phyloP scores from a whole-genome alignment of 306 rosid genomes.

The Malus orientalis region DNA sequence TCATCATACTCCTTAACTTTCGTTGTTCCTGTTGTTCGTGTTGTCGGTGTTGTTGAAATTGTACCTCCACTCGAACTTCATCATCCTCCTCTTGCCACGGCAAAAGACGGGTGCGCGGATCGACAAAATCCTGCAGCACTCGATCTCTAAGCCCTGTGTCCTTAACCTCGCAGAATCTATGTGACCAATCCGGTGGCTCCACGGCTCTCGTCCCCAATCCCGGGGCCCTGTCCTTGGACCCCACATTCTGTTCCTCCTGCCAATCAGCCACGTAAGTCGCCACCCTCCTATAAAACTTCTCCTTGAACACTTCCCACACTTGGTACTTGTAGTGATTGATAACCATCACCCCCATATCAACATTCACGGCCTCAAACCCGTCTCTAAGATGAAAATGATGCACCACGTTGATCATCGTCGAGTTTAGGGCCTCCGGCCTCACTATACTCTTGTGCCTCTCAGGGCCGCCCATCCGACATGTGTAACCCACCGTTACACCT shows the following conservation, averaged over 20 bases:
- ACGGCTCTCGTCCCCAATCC: conserved; percentile 66
- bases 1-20: background rate
- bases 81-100: conserved; percentile 48
- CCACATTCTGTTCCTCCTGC: conserved; percentile 46
- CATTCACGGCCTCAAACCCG: conserved; percentile 35
- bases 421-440: conserved; percentile 54
- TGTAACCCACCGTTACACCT: conserved; percentile 72
- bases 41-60: background rate
- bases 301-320: conserved; percentile 79
- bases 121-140: conserved; percentile 26
- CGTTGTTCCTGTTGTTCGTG: background rate
- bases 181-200: conserved; percentile 59
- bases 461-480: conserved; percentile 32
- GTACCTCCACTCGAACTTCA: background rate
- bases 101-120: conserved; percentile 26
- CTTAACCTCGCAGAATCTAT: conserved; percentile 57
- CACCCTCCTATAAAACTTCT: conserved; percentile 68
- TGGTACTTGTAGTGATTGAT: conserved; percentile 86
- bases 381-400: conserved; percentile 62
- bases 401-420: conserved; percentile 63
- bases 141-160: conserved; percentile 39
- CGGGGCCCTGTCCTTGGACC: conserved; percentile 74
- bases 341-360: conserved; percentile 32
- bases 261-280: conserved; percentile 76
- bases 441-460: conserved; percentile 90